Conservation (phyloP, 2,329 filamentous ascomycete species). For the Ophiostoma piceae region DNA sequence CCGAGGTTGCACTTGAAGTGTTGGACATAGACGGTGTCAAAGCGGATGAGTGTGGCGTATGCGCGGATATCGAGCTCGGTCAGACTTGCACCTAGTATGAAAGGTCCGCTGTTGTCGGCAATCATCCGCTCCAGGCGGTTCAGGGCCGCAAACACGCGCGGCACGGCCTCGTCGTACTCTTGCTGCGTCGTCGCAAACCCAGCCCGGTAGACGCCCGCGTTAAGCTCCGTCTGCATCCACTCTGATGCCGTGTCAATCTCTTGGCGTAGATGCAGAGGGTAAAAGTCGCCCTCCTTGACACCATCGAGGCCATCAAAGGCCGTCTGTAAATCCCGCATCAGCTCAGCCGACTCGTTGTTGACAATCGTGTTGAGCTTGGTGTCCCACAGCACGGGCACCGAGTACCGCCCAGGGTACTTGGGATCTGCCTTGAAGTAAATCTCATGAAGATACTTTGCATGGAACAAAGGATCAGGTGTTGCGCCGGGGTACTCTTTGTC, state of each 20-base stretch:
- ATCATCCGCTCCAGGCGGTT: constrained; percentile 52
- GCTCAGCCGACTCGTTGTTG: constrained; percentile 56
- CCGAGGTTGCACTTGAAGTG: constrained; percentile 64
- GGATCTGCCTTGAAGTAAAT: constrained; percentile 58
- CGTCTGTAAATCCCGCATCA: constrained; percentile 53
- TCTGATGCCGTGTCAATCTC: constrained; percentile 49
- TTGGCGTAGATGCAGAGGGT: constrained; percentile 43
- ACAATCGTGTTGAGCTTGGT: constrained; percentile 51
- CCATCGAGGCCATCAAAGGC: constrained; percentile 48
- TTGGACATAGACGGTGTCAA: constrained; percentile 59
- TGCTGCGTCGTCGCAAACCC: constrained; percentile 54
- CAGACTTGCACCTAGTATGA: constrained; percentile 48
- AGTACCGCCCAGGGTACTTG: constrained; percentile 56
- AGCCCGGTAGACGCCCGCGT: constrained; percentile 56
- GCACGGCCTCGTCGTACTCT: constrained; percentile 49
- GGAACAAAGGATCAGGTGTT: constrained; percentile 56
- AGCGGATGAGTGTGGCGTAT: constrained; percentile 54
- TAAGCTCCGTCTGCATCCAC: constrained; percentile 54
- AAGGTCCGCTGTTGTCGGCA: constrained; percentile 41
- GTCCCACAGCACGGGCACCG: constrained; percentile 59
- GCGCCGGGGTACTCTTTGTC: constrained; percentile 52
- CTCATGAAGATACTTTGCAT: constrained; percentile 54
- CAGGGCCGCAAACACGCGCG: constrained; percentile 53
- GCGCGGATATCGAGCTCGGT: constrained; percentile 57
- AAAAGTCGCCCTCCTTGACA: constrained; percentile 43